phyloP scores from a whole-genome alignment of 75 land plant species.

The Picea glauca region DNA sequence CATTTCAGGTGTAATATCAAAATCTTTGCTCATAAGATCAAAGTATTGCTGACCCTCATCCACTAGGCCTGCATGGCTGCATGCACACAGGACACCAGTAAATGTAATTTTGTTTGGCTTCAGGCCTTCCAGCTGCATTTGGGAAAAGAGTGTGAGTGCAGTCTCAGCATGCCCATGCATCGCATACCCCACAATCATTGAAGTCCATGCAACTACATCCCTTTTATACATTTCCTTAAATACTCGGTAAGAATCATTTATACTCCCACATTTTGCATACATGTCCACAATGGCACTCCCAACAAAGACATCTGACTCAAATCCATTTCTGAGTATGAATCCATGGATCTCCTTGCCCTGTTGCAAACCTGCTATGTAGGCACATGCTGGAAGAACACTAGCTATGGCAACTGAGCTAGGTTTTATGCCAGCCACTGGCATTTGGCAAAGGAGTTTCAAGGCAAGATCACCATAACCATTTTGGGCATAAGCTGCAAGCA shows the following conservation, averaged over 20 bases:
- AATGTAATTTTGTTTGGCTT: background rate
- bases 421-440: constrained; percentile 8
- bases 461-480: constrained; percentile 20
- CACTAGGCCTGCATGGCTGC: too few species aligned
- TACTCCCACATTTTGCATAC: constrained; percentile 31
- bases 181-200: constrained; percentile 18
- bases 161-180: constrained; percentile 4
- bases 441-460: constrained; percentile 12
- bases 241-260: constrained; percentile 11
- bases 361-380: background rate
- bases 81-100: too few species aligned
- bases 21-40: constrained; percentile 6
- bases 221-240: constrained; percentile 3
- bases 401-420: background rate
- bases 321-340: background rate
- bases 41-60: constrained; percentile 22
- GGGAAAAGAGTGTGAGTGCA: background rate
- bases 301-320: constrained; percentile 8
- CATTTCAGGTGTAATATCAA: background rate
- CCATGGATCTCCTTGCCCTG: constrained; percentile 12
- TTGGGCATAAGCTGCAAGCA: constrained; percentile 15
- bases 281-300: constrained; percentile 10
- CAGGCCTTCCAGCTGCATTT: background rate
- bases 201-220: constrained; percentile 21
- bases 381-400: constrained; percentile 10